Conservation (phyloP, 192 early-diverging fungal genomes). For the Mortierella antarctica region DNA sequence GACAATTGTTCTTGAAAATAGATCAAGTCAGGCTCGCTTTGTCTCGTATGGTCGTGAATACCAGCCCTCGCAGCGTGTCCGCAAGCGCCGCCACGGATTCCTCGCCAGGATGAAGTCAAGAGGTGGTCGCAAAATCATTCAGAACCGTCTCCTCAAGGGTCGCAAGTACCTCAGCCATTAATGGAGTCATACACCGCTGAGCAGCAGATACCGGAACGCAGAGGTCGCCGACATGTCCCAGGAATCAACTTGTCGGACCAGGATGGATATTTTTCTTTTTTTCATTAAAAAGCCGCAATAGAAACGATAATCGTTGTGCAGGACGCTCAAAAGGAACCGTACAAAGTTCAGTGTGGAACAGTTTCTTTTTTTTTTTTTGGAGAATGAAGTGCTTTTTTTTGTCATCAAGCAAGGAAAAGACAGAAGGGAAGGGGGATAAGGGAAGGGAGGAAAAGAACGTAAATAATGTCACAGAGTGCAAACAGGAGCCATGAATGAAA, state of each 20-base stretch:
- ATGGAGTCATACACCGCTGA: background rate
- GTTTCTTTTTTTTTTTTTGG: background rate
- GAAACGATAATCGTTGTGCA: no score
- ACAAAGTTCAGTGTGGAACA: background rate
- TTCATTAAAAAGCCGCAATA: no score
- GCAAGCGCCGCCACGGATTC: slow-evolving; percentile 95
- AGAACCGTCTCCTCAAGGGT: slow-evolving; percentile 86
- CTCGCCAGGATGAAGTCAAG: slow-evolving; percentile 82
- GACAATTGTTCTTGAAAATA: slow-evolving; percentile 4
- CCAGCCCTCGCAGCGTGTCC: slow-evolving; percentile 90
- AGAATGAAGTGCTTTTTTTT: background rate
- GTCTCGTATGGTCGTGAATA: slow-evolving; percentile 91
- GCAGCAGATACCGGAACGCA: background rate
- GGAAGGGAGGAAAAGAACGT: background rate
- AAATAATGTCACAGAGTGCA: background rate
- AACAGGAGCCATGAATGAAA: background rate
- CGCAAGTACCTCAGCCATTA: slow-evolving; percentile 89
- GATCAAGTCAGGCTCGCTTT: slow-evolving; percentile 74
- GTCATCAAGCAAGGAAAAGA: background rate
- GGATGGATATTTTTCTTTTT: no score
- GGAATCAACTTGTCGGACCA: no score
- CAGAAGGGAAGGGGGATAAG: background rate
- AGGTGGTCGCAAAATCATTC: slow-evolving; percentile 80
- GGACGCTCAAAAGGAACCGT: background rate
- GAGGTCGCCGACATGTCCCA: no score